Base-by-base conservation (phyloP, 768 basidiomycete genomes). In the Russula virescens region DNA sequence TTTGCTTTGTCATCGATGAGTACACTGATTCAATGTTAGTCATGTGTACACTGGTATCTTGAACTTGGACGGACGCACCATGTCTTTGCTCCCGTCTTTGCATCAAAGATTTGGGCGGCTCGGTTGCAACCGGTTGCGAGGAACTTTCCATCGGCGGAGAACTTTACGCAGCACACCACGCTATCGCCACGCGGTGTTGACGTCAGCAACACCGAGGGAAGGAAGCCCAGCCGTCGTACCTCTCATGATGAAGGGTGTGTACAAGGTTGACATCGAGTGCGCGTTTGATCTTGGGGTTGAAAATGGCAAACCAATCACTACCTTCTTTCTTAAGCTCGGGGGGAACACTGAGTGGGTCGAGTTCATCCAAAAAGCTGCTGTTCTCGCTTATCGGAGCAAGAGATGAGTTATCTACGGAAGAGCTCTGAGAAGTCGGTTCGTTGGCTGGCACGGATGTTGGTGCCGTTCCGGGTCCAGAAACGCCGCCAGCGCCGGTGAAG, bases 121-220 rank as follows among this genome's bases (percentile, higher is more conserved):
- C 92, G 82, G 75, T 98, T 98, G 76, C 95, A 98, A 14, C 96
- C 96, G 5, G 96, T 98, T 34, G 96, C 96, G 35, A 98, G 83
- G 64, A 80, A 86, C 73, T 91, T 93, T 28, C 95, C 93, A 73
- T 98, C 94, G 16, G 92, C 90, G 55, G 93, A 96, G 76, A 97
- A 96, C 62, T 89, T 83, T 28, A 97, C 94, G 70, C 94, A 97
- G 69, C 95, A 91, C 10, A 89, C 88, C 25, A 89, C 88, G 62
- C 88, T 88, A 66, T 46, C 54, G 13, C 54, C 48, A 60, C 51
- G 31, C 35, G 61, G 38, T 5, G 26, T 34, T 42, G 14, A 53
- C 55, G 16, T 54, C 34, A 57, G 45, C 62, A 19, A 45, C 40
- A 35, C 40, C 21, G 19, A 45, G 45, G 61, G 40, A 25, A 40